These are phyloP conservation scores for Eimeria acervulina DNA, from an alignment of 169 alveolate species.

Conservation along the genomic window DNA sequence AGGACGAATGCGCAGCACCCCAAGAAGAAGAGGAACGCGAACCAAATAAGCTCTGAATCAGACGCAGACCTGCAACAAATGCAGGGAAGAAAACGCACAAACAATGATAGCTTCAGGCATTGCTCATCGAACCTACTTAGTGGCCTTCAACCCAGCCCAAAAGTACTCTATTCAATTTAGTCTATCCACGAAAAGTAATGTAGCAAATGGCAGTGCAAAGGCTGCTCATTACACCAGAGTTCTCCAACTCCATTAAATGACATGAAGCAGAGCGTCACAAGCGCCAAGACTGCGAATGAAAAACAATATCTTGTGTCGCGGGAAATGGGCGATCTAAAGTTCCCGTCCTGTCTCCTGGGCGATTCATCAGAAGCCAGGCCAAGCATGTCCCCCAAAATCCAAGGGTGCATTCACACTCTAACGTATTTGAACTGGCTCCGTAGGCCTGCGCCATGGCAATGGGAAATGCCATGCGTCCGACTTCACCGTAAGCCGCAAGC, in stretches of 20 bases:
- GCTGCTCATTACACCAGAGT: not conserved
- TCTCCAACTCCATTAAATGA: not conserved
- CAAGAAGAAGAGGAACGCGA: slow-evolving; percentile 86
- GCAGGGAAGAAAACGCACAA: slow-evolving; percentile 4
- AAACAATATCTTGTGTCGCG: not conserved
- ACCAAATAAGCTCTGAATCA: slow-evolving; percentile 84
- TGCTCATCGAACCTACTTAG: not conserved
- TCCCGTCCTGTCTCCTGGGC: slow-evolving; percentile 24
- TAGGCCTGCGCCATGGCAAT: slow-evolving; percentile 60
- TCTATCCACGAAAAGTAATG: not conserved
- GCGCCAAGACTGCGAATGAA: not conserved
- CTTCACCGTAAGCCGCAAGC: slow-evolving; percentile 17
- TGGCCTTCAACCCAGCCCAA: not conserved
- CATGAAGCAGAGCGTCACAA: not conserved
- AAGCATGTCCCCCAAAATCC: not conserved
- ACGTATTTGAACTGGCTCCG: slow-evolving; percentile 13
- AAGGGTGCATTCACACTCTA: not conserved
- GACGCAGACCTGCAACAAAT: slow-evolving; percentile 75
- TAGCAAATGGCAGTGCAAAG: not conserved
- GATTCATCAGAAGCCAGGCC: slow-evolving; percentile 35
- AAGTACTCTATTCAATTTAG: not conserved
- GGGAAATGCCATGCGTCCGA: slow-evolving; percentile 66
- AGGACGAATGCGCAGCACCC: slow-evolving; percentile 85
- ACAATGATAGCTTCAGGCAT: not conserved
- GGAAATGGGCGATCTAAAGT: not conserved